Evolutionary conservation across 192 early-diverging fungal genomes (phyloP).

Genomic region (Funneliformis geosporum): DNA sequence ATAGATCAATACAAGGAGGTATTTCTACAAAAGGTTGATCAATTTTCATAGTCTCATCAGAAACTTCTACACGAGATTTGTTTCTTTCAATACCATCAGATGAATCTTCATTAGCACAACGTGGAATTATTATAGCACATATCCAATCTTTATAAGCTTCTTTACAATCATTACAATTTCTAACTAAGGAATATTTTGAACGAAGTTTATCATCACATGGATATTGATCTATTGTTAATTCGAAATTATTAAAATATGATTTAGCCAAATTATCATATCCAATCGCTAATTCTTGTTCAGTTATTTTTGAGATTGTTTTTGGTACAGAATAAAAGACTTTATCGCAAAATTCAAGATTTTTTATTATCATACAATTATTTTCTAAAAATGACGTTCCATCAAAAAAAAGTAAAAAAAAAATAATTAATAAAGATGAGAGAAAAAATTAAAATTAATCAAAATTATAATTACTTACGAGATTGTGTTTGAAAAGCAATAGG

Average conservation of each 20-base stretch:
- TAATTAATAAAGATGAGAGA: background rate
- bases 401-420: background rate
- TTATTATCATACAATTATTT: constrained; percentile 52
- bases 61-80: constrained; percentile 32
- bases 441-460: too few relatives aligned
- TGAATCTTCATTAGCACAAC: constrained; percentile 47
- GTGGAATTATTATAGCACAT: constrained; percentile 56
- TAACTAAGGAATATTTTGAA: constrained; percentile 56
- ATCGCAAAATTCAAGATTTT: constrained; percentile 51
- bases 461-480: constrained; percentile 32
- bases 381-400: constrained; percentile 18
- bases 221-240: constrained; percentile 48
- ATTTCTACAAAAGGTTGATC: constrained; percentile 48
- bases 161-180: constrained; percentile 56
- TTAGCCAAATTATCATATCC: constrained; percentile 51
- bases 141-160: constrained; percentile 59
- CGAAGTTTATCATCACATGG: constrained; percentile 43
- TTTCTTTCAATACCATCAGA: background rate
- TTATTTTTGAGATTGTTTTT: constrained; percentile 5
- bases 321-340: constrained; percentile 61
- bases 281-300: constrained; percentile 36
- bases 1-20: constrained; percentile 59
- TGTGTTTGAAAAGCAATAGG: constrained; percentile 40
- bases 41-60: constrained; percentile 40
- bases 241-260: constrained; percentile 49